Percentiles rank a stretch among this genome's conserved stretches.
phyloP scores from a whole-genome alignment of 208 protist species.

The Leptomonas seymouri region DNA sequence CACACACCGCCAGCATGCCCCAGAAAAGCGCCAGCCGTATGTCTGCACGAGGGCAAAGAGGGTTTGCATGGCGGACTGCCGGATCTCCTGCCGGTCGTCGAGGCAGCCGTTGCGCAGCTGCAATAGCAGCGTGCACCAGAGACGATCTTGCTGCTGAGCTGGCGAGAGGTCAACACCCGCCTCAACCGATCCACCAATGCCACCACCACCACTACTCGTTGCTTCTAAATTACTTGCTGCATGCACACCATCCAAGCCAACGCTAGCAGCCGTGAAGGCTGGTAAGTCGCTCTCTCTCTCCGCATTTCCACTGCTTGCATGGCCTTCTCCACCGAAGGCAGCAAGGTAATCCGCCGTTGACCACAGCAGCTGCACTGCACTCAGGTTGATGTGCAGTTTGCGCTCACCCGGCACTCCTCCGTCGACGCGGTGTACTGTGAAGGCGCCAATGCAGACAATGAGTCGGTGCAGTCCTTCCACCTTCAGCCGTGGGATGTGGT shows the following conservation, averaged over 20 bases:
- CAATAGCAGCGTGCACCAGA: constrained; percentile 48
- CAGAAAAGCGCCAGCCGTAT: constrained; percentile 67
- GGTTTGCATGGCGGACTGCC: constrained; percentile 82
- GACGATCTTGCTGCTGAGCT: constrained; percentile 20
- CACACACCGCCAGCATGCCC: constrained; percentile 56
- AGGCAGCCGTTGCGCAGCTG: constrained; percentile 58
- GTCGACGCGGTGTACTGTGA: constrained; percentile 46
- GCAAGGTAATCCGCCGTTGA: constrained; percentile 81
- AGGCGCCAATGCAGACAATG: constrained; percentile 59
- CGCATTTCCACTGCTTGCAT: not conserved
- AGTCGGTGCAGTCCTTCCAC: constrained; percentile 54
- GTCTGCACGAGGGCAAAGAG: constrained; percentile 81
- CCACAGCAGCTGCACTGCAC: constrained; percentile 86
- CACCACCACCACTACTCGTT: no score
- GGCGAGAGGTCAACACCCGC: not conserved
- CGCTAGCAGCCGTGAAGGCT: not conserved
- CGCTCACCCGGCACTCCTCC: constrained; percentile 31
- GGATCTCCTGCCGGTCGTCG: constrained; percentile 72
- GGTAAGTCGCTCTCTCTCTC: not conserved
- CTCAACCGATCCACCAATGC: not conserved
- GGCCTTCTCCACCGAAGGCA: constrained; percentile 18
- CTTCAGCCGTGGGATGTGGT: constrained; percentile 64
- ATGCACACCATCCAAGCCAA: not conserved
- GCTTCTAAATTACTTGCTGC: no score
- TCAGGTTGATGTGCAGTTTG: constrained; percentile 82